A percentile compares a stretch with the other conserved stretches of the same genome.
Evolutionary conservation across 306 rosid genomes (phyloP).

Genomic region (Hippophae gyantsensis): DNA sequence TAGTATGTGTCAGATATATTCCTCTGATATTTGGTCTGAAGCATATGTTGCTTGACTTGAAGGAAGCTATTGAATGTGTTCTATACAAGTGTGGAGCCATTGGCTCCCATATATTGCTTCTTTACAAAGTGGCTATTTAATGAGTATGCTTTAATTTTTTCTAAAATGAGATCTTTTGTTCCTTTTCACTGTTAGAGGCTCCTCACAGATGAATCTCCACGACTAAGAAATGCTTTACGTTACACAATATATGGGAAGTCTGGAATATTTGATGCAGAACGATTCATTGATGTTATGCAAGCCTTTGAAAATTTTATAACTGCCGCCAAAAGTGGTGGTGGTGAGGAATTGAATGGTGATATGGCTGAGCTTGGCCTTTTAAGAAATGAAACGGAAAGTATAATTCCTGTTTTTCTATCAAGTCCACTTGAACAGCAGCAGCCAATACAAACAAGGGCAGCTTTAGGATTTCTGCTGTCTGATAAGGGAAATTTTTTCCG

Average conservation of each 20-base stretch:
- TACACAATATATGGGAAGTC: constrained; percentile 93
- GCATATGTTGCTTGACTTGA: neutral
- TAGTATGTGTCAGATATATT: too few relatives aligned
- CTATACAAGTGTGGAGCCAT: neutral
- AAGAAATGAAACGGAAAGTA: constrained; percentile 34
- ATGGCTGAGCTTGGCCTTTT: constrained; percentile 88
- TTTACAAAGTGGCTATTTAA: neutral
- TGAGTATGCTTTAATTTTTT: neutral
- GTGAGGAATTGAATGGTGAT: constrained; percentile 62
- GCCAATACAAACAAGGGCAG: constrained; percentile 90
- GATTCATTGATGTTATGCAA: constrained; percentile 99
- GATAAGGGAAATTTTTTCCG: constrained; percentile 86
- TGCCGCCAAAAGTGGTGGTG: constrained; percentile 99
- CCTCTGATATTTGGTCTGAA: too few relatives aligned
- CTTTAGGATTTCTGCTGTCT: constrained; percentile 78
- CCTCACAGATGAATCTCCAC: constrained; percentile 94
- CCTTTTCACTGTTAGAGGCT: constrained; percentile 56
- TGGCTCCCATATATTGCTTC: neutral
- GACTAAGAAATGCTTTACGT: constrained; percentile 76
- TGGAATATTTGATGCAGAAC: constrained; percentile 90
- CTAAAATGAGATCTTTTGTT: constrained; percentile 14
- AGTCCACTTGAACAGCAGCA: constrained; percentile 30
- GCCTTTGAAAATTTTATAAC: constrained; percentile 92
- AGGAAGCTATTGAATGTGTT: neutral
- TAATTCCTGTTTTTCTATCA: constrained; percentile 41